Evolutionary conservation across 2,329 filamentous ascomycete genomes (phyloP), one percentile per base, ranked within the genome.

Genomic region (Zasmidium angulare): DNA sequence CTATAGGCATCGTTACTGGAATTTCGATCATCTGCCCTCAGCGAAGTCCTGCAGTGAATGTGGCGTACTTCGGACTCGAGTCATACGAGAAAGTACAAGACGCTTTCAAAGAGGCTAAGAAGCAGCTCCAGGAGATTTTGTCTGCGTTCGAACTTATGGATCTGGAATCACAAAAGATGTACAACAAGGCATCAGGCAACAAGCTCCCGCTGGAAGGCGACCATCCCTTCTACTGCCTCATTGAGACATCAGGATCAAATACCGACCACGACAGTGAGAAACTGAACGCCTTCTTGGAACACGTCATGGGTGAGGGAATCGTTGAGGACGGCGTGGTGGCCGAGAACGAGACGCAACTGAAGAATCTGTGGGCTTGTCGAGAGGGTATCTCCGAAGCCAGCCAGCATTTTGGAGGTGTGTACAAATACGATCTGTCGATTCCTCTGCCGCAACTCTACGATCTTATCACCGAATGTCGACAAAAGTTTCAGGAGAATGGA

Each of bases 91-190:
- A 96, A 74, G 91, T 91, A 12, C 91, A 95, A 72, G 78, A 84
- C 68, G 91, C 93, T 1, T 99, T 95, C 82, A 84, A 86, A 49
- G 90, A 93, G 75, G 93, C 95, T 55, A 98, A 97, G 81, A 82
- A 82, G 43, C 90, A 96, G 73, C 85, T 99, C 0, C 91, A 89
- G 0, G 95, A 99, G 78, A 98, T 99, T 68, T 83, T 99, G 3
- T 98, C 93, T 2, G 95, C 95, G 0, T 99, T 99, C 73, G 95
- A 99, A 79, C 82, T 99, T 64, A 99, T 99, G 93, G 95, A 99
- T 68, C 86, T 85, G 19, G 82, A 86, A 63, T 93, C 87, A 63
- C 95, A 98, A 77, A 81, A 86, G 62, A 79, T 96, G 43, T 91
- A 96, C 43, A 82, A 86, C 57, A 79, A 82, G 55, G 89, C 92